phyloP scores from a whole-genome alignment of 2,329 filamentous ascomycete species.

The Microsporum canis region DNA sequence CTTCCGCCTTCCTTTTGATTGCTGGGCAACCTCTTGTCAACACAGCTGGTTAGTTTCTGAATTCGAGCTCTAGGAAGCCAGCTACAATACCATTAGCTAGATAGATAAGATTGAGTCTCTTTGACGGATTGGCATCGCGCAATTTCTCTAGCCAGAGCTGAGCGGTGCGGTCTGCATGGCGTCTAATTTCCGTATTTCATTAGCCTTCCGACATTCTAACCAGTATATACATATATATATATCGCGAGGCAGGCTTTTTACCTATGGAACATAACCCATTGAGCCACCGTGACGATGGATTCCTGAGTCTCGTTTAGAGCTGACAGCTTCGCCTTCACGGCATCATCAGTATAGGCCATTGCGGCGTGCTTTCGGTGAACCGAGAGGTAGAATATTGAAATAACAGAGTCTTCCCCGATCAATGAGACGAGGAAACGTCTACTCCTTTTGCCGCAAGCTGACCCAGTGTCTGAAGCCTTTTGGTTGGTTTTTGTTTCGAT shows the following conservation, averaged over 20 bases:
- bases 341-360: constrained; percentile 95
- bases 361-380: constrained; percentile 10
- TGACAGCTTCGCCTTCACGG: constrained; percentile 86
- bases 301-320: constrained; percentile 96
- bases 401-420: background rate
- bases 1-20: constrained; percentile 85
- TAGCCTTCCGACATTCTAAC: background rate
- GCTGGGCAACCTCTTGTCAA: constrained; percentile 74
- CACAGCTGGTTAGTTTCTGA: background rate
- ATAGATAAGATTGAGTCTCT: constrained; percentile 83
- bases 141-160: constrained; percentile 84
- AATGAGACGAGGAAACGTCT: too few relatives aligned
- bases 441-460: too few relatives aligned
- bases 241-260: constrained; percentile 26
- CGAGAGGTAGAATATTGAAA: background rate
- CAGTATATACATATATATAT: background rate
- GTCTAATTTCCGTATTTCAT: constrained; percentile 41
- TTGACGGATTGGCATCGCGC: constrained; percentile 74
- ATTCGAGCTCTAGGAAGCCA: background rate
- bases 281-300: constrained; percentile 87
- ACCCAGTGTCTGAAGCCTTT: too few relatives aligned
- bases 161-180: constrained; percentile 83
- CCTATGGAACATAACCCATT: constrained; percentile 99
- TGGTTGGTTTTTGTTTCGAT: background rate
- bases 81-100: constrained; percentile 67